Conservation (phyloP, 73 alveolate species). For the Breviolum minutum region DNA sequence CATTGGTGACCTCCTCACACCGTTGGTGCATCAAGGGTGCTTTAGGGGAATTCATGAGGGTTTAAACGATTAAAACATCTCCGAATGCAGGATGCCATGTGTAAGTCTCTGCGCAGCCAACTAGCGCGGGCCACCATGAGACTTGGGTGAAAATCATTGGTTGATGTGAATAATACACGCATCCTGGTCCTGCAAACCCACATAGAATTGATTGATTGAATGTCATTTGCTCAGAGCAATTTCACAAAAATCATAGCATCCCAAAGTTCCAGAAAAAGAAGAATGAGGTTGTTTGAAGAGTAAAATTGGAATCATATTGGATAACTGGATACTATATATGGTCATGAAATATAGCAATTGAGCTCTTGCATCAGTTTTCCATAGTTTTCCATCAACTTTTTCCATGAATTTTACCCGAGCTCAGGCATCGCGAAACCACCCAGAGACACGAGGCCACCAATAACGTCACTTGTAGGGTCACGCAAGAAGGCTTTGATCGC, state of each 20-base stretch:
- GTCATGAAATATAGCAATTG: no score
- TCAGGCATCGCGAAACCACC: slow-evolving; percentile 49
- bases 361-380: background rate
- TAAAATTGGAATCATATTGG: no score
- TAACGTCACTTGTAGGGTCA: slow-evolving; percentile 8
- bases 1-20: no score
- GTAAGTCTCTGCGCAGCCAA: slow-evolving; percentile 19
- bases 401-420: background rate
- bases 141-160: background rate
- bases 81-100: slow-evolving; percentile 42
- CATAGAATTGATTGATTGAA: background rate
- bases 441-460: background rate
- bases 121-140: slow-evolving; percentile 15
- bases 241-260: background rate
- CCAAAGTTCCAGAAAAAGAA: background rate
- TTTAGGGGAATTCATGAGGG: no score
- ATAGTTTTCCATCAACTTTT: background rate
- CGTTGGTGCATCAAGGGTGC: no score
- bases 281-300: no score
- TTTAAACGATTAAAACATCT: no score
- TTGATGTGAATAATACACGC: background rate
- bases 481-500: slow-evolving; percentile 59
- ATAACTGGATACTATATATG: no score
- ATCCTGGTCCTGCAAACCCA: background rate
- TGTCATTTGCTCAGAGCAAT: background rate